These are phyloP conservation scores for Metschnikowia cerradonensis DNA, from an alignment of 805 yeast genomes.

Conservation along the genomic window DNA sequence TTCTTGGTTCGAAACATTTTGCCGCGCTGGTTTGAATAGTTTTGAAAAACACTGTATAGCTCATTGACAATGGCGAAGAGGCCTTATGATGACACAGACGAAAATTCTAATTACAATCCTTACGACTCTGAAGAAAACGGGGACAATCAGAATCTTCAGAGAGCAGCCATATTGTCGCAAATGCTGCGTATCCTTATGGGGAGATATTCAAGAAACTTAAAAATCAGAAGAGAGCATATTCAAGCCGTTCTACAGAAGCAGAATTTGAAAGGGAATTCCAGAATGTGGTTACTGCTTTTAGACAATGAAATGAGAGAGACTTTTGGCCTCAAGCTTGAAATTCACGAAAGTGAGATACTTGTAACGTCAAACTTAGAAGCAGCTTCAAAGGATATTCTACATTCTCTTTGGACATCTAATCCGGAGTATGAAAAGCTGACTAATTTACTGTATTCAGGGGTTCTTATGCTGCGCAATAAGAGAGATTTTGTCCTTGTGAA, in stretches of 20 bases:
- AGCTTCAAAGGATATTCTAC: conserved; percentile 21
- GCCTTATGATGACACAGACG: neutral
- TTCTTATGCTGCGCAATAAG: conserved; percentile 21
- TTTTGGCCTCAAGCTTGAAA: conserved; percentile 26
- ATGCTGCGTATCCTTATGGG: conserved; percentile 13
- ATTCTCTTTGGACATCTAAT: conserved; percentile 22
- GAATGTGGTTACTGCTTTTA: conserved; percentile 19
- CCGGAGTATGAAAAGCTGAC: neutral
- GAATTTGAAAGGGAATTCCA: conserved; percentile 18
- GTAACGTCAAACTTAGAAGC: conserved; percentile 21
- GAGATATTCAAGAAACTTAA: conserved; percentile 10
- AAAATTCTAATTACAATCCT: neutral
- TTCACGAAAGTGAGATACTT: conserved; percentile 16
- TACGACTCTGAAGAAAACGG: neutral
- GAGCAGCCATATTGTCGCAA: conserved; percentile 2
- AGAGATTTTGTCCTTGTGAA: conserved; percentile 19
- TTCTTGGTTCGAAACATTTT: too few relatives aligned
- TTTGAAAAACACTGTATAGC: too few relatives aligned
- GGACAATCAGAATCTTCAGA: neutral
- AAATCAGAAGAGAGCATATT: conserved; percentile 14
- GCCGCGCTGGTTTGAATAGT: too few relatives aligned
- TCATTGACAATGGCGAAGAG: neutral
- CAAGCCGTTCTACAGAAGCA: conserved; percentile 10
- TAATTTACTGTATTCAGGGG: conserved; percentile 1
- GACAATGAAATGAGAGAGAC: conserved; percentile 18